Base-by-base conservation (phyloP, 108 stramenopile genomes). In the Discostella pseudostelligera region DNA sequence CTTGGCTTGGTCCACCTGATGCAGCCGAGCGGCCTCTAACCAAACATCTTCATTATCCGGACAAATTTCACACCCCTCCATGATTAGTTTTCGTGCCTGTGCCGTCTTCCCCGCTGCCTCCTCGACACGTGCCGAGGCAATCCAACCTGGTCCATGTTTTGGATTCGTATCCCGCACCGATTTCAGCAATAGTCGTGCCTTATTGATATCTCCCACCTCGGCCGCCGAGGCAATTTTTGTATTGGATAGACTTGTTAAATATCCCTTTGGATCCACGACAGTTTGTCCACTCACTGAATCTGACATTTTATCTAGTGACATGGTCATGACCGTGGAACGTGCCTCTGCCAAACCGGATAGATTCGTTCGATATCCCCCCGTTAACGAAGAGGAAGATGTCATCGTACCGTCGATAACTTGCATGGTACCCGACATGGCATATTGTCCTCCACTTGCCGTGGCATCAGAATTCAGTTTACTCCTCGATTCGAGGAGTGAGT, bases 71-170 rank as follows among this genome's bases (percentile, higher is more conserved):
- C 96, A 97, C n/a, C 96, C 99, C 57, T 97, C 87, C 77, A 92
- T 83, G 59, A 99, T 99, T 37, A 97, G 61, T 70, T 96, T 96
- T 1, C 99, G 88, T 14, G 99, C 99, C 46, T 94, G 89, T 9
- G 87, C 69, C 10, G 92, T 82, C 65, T 97, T 96, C 3, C 90
- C 89, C 9, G 97, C 97, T 20, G 87, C 89, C 67, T 97, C 97
- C 74, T 99, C 99, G 28, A 99, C 96, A 14, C 99, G 79, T 8
- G 97, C 97, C 1, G 96, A 87, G 9, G 99, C 97, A 62, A 99
- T 97, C 99, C 99, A 99, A 37, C 96, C 97, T 0, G 95, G 97
- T 1, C 84, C 95, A 76, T 99, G 97, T 59, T 91, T 90, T 5
- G 97, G 97, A 87, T 99, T 99, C 25, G 96, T 99, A 62, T 96